phyloP scores from a whole-genome alignment of 2,329 filamentous ascomycete genomes.

The Pleoardoris graminearum region DNA sequence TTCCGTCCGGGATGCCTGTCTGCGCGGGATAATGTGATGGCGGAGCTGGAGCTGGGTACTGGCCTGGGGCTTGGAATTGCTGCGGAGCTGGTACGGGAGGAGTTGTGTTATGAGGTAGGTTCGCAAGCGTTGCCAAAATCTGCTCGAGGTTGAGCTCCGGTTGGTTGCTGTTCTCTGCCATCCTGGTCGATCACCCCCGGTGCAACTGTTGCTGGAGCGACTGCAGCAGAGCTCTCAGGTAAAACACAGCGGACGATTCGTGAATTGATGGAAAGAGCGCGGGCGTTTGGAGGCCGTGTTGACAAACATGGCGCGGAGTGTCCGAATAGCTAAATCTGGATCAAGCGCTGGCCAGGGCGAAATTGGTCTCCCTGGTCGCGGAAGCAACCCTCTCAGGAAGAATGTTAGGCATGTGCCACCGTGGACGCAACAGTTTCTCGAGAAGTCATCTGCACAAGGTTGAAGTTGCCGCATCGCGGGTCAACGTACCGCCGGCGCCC shows the following conservation, averaged over 20 bases:
- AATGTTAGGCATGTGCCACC: no score
- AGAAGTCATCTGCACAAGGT: background rate
- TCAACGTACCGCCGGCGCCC: constrained; percentile 14
- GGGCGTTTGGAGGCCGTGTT: background rate
- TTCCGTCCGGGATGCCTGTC: constrained; percentile 4
- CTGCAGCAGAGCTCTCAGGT: background rate
- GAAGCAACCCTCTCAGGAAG: no score
- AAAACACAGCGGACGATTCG: background rate
- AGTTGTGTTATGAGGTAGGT: constrained; percentile 25
- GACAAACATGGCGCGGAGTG: background rate
- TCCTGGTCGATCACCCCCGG: constrained; percentile 17
- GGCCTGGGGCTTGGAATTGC: constrained; percentile 16
- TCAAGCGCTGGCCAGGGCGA: no score
- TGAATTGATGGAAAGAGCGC: background rate
- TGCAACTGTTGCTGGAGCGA: background rate
- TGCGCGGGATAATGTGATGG: constrained; percentile 6
- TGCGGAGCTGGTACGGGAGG: constrained; percentile 11
- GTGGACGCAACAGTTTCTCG: no score
- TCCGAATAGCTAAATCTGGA: background rate
- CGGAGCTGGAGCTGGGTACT: constrained; percentile 8
- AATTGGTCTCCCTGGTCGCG: background rate
- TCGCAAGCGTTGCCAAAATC: constrained; percentile 42
- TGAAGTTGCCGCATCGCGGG: constrained; percentile 4
- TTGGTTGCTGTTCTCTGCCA: constrained; percentile 33
- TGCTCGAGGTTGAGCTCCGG: constrained; percentile 38